phyloP scores from a whole-genome alignment of 805 yeast species.

The Barnettozyma pratensis region DNA sequence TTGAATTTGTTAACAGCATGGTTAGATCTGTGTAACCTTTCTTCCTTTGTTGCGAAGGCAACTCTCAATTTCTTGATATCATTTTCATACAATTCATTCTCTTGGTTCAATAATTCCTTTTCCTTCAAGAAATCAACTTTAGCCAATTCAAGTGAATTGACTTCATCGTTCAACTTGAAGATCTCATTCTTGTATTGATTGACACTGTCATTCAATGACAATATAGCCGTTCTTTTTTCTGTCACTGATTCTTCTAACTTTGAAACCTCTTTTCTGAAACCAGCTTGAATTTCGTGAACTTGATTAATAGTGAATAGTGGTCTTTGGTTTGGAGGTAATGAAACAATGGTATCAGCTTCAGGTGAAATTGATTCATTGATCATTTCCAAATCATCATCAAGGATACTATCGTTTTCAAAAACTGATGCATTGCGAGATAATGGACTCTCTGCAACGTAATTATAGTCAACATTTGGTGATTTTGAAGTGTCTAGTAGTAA shows the following conservation, averaged over 20 bases:
- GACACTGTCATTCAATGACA: slow-evolving; percentile 15
- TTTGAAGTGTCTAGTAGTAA: slow-evolving; percentile 16
- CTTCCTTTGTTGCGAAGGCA: slow-evolving; percentile 11
- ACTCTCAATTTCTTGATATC: slow-evolving; percentile 15
- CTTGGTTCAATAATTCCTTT: slow-evolving; percentile 17
- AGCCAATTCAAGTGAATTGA: slow-evolving; percentile 13
- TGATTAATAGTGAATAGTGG: slow-evolving; percentile 25
- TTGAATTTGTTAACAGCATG: slow-evolving; percentile 18
- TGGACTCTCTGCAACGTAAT: slow-evolving; percentile 17
- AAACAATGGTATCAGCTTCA: slow-evolving; percentile 5
- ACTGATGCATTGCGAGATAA: slow-evolving; percentile 9
- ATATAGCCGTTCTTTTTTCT: slow-evolving; percentile 11
- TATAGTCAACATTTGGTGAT: slow-evolving; percentile 19
- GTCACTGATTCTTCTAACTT: slow-evolving; percentile 18
- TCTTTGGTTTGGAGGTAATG: slow-evolving; percentile 21
- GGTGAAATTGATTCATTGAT: slow-evolving; percentile 4
- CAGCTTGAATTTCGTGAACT: slow-evolving; percentile 24
- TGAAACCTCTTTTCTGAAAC: slow-evolving; percentile 20
- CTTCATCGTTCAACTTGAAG: slow-evolving; percentile 17
- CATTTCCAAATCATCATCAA: slow-evolving; percentile 7
- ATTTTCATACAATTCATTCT: slow-evolving; percentile 15
- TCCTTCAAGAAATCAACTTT: slow-evolving; percentile 17
- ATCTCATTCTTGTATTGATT: slow-evolving; percentile 14
- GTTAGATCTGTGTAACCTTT: slow-evolving; percentile 12
- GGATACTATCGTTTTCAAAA: slow-evolving; percentile 3